A percentile compares a stretch with the other conserved stretches of the same genome.
Conservation (phyloP, 1,139 yeast species). For the Petasospora fabianii region DNA sequence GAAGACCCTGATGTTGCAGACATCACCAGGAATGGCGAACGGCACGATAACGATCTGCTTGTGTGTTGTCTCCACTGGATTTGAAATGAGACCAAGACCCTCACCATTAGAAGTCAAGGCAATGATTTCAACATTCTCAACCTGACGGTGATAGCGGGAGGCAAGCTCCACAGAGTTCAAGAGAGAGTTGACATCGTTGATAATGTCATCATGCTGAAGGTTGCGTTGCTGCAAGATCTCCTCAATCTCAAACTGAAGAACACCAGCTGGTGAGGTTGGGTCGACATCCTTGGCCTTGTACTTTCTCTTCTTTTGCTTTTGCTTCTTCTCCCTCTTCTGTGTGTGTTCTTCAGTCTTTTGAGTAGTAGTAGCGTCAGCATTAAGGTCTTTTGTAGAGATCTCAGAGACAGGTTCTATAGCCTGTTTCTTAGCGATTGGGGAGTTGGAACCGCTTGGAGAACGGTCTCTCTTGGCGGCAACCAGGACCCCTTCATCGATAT, state of each 20-base stretch:
- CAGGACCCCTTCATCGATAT: slow-evolving; percentile 6
- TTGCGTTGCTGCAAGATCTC: slow-evolving; percentile 46
- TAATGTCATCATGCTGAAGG: slow-evolving; percentile 44
- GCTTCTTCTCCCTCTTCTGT: slow-evolving; percentile 24
- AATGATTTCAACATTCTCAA: slow-evolving; percentile 53
- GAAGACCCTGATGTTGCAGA: slow-evolving; percentile 64
- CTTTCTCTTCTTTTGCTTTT: slow-evolving; percentile 39
- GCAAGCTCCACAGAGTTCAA: slow-evolving; percentile 55
- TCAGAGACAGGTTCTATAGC: slow-evolving; percentile 4
- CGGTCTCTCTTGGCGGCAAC: slow-evolving; percentile 17
- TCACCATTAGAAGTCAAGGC: slow-evolving; percentile 76
- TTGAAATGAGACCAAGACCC: slow-evolving; percentile 60
- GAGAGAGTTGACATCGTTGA: slow-evolving; percentile 62
- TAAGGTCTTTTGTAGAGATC: slow-evolving; percentile 1
- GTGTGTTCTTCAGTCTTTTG: too few species aligned
- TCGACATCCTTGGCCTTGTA: slow-evolving; percentile 64
- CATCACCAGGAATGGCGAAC: slow-evolving; percentile 84
- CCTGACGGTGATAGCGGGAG: slow-evolving; percentile 53
- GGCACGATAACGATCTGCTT: slow-evolving; percentile 64
- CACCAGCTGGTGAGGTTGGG: slow-evolving; percentile 78
- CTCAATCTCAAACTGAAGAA: slow-evolving; percentile 68
- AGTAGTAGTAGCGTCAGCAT: too few species aligned
- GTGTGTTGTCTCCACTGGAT: slow-evolving; percentile 45
- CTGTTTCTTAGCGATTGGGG: slow-evolving; percentile 11
- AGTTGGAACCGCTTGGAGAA: slow-evolving; percentile 19